Percentiles rank a stretch among this genome's conserved stretches.
Conservation (phyloP, 1,284 basidiomycete genomes). For the Coniferiporia sulphurascens region DNA sequence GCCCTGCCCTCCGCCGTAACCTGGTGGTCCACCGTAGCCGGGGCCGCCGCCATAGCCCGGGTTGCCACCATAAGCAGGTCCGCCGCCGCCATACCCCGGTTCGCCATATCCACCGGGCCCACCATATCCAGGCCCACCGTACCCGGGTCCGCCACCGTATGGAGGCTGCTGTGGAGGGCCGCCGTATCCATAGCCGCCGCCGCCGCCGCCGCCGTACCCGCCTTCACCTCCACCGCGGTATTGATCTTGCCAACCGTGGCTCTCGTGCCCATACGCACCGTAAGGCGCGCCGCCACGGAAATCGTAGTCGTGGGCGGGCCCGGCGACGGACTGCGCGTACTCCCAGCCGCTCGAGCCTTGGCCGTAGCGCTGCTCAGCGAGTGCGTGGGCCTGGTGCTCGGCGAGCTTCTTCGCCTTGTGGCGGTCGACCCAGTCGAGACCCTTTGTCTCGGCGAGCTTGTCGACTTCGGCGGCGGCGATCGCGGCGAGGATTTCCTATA, state of each 20-base stretch:
- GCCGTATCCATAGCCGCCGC: not conserved
- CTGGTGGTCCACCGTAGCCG: not conserved
- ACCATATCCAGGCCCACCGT: slow-evolving; percentile 1
- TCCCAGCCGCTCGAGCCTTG: slow-evolving; percentile 22
- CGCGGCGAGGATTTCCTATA: slow-evolving; percentile 25
- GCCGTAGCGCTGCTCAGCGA: slow-evolving; percentile 21
- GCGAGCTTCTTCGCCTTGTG: slow-evolving; percentile 24
- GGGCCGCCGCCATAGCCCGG: not conserved
- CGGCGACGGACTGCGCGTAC: slow-evolving; percentile 11
- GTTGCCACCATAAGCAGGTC: not conserved
- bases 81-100: not conserved
- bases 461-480: slow-evolving; percentile 28
- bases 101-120: not conserved
- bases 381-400: slow-evolving; percentile 22
- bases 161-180: not conserved
- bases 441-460: slow-evolving; percentile 27
- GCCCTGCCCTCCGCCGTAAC: not conserved
- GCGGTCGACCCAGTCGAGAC: slow-evolving; percentile 25
- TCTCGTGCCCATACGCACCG: slow-evolving; percentile 12
- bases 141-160: not conserved
- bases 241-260: slow-evolving; percentile 16
- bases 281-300: slow-evolving; percentile 12
- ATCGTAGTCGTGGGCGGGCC: slow-evolving; percentile 14
- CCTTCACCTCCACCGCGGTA: slow-evolving; percentile 3
- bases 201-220: slow-evolving; percentile 5